Base-by-base conservation (phyloP, 225 moss, liverwort and hornwort species). In the Asterella californica region DNA sequence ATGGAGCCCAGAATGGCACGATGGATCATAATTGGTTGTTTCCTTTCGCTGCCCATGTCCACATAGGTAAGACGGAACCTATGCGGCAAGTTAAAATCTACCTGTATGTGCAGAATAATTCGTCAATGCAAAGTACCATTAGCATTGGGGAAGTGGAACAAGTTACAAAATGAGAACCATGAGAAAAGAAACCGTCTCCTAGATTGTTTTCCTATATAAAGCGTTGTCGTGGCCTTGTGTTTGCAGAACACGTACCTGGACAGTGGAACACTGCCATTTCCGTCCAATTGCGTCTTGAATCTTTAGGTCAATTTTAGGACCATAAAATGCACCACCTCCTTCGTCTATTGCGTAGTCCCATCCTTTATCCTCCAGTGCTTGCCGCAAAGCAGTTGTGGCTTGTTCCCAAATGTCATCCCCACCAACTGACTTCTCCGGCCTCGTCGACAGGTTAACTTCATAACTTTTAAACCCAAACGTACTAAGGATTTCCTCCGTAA, bases 201-300 rank as follows among this genome's bases (percentile, higher is more conserved):
- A 36, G 1, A 7, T 2, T 17, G 19, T 19, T 19, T 34, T 27
- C 15, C 15, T 19, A 17, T 68, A 42, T 42, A 19, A 70, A 10
- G 70, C 36, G 10, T 69, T 69, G 21, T 33, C 37, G 9, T 42
- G 2, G n/a, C 24, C 10, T 71, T 18, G 22, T 27, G 24, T 48
- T 25, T 54, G 34, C 33, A 10, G 5, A 57, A 75, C 25, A 30
- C 79, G 9, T 70, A 91, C 91, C 90, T 94, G 94, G 52, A 99
- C 90, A 52, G 97, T 99, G 54, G 97, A 99, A 83, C 97, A 99
- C 82, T 99, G 97, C 97, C 97, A 99, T 84, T 93, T 99, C 50
- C 95, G 89, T 60, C 97, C 97, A 42, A 99, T 99, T 1, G 97
- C 97, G 84, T 99, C 95, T 87, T 99, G 95, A 59, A 99, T 99